Base-by-base conservation (phyloP, 2,329 filamentous ascomycete genomes). In the Xylaria sp. region DNA sequence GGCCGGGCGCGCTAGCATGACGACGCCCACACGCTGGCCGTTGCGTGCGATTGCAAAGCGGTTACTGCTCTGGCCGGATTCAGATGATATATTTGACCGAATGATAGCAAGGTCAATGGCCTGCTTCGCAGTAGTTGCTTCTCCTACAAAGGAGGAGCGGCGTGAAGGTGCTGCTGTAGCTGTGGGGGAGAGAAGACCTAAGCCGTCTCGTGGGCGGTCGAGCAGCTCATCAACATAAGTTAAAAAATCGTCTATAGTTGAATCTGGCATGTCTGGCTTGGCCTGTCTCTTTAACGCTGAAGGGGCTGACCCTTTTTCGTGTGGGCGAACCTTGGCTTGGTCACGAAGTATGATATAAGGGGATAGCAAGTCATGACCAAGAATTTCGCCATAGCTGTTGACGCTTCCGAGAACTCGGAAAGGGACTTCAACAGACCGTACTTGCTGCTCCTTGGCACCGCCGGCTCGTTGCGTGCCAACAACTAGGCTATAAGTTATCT, bases 341-440 rank as follows among this genome's bases (percentile, higher is more conserved):
- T 98, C 94, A 58, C 88, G 89, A 44, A 98, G 83, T 54, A 98
- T 82, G 29, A 98, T 91, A 72, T 98, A 97, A 0, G 95, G 95
- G 38, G 88, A 90, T 90, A 97, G 96, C 13, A 99, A 81, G 75
- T 99, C 94, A 75, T 99, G 94, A 1, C 93, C 92, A 13, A 97
- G 83, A 33, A 96, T 90, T 70, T 96, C 92, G 66, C 94, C 94
- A 68, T 92, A 86, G 62, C 87, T 87, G 77, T 96, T 96, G 37
- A 99, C 94, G 68, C 94, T 95, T 40, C 94, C 94, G 53, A 98
- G 86, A 3, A 99, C 91, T 41, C 95, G 87, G 72, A 99, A 97
- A 0, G 95, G 95, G 27, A 97, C 83, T 66, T 96, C 94, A 41
- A 97, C 90, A n/a, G 92, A 92, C 70, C 90, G 91, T 46, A 98